Evolutionary conservation across 1,284 basidiomycete genomes (phyloP), one percentile per base, ranked within the genome.

Genomic region (Xerocomus nothofagi): DNA sequence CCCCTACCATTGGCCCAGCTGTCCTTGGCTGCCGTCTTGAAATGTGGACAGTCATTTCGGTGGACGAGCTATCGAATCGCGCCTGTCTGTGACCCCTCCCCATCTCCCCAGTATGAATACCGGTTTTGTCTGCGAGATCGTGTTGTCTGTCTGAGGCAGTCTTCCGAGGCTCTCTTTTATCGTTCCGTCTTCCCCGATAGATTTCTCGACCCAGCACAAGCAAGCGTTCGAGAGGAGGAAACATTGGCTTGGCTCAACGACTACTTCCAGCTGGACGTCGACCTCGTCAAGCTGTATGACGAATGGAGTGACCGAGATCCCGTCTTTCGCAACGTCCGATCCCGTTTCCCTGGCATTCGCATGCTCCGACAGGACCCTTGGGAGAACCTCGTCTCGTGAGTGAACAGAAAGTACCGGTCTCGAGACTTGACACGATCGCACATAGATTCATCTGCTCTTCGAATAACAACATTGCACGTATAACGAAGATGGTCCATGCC

Each of bases 361-460:
- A 88, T 98, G 56, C 71, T 98, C 32, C 77, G 92, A 56, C 96
- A 99, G 67, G 94, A 98, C 65, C 92, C 93, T 47, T 99, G 93
- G 87, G 97, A 98, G 71, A 95, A 90, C 60, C 77, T 97, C 23
- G 72, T 97, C 37, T 92, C 90, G 93, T 95, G 66, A 60, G 91
- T 82, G 39, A 36, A 39, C 30, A 50, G 34, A 50, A 31, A 43
- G 36, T 18, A 43, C 26, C 47, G n/a, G 27, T 48, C 44, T 43
- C 18, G 30, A 33, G 31, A 18, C 34, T 56, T 44, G 39, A 53
- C 50, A 50, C 44, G 45, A 50, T 36, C 30, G 26, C 50, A 32
- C 38, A 42, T 55, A 96, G 94, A 9, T 99, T 99, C 72, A 98
- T 99, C 57, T 99, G 96, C 63, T 98, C 94, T 15, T 93, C 94